phyloP scores from a whole-genome alignment of 805 yeast genomes.

The Candida andamanensis region DNA sequence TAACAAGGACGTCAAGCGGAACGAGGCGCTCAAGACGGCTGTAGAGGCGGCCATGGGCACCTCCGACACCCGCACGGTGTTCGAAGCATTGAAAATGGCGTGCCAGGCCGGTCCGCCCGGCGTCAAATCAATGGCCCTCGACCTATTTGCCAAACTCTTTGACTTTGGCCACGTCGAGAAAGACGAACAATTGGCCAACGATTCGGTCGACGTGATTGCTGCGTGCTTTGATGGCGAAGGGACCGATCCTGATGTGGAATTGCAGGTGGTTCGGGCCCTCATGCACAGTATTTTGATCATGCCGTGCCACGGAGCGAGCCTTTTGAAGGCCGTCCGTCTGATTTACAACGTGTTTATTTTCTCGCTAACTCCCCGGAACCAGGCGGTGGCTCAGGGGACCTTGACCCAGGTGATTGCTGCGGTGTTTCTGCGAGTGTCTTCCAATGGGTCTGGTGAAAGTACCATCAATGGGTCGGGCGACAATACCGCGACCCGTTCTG shows the following conservation, averaged over 20 bases:
- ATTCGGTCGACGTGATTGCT: constrained; percentile 78
- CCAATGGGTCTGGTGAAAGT: constrained; percentile 16
- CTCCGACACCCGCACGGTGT: constrained; percentile 48
- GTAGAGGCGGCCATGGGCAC: constrained; percentile 39
- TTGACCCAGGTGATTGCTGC: constrained; percentile 85
- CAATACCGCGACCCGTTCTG: constrained; percentile 22
- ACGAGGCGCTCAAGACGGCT: constrained; percentile 33
- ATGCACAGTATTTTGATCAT: constrained; percentile 81
- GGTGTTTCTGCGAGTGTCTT: constrained; percentile 65
- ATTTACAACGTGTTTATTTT: constrained; percentile 88
- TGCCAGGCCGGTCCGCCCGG: constrained; percentile 66
- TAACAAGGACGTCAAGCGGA: constrained; percentile 58
- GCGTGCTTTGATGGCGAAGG: constrained; percentile 89
- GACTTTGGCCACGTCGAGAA: constrained; percentile 78
- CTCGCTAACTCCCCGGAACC: constrained; percentile 77
- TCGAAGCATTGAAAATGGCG: constrained; percentile 71
- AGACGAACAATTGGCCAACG: constrained; percentile 63
- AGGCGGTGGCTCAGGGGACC: constrained; percentile 92
- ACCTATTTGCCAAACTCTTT: constrained; percentile 80
- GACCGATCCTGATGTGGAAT: constrained; percentile 81
- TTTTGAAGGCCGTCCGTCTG: constrained; percentile 86
- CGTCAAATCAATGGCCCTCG: constrained; percentile 70
- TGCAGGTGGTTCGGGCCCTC: constrained; percentile 89
- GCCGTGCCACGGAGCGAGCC: constrained; percentile 85
- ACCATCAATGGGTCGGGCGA: constrained; percentile 15